A percentile compares a stretch with the other conserved stretches of the same genome.
phyloP scores from a whole-genome alignment of 192 early-diverging fungal species.

The Backusella westeae region DNA sequence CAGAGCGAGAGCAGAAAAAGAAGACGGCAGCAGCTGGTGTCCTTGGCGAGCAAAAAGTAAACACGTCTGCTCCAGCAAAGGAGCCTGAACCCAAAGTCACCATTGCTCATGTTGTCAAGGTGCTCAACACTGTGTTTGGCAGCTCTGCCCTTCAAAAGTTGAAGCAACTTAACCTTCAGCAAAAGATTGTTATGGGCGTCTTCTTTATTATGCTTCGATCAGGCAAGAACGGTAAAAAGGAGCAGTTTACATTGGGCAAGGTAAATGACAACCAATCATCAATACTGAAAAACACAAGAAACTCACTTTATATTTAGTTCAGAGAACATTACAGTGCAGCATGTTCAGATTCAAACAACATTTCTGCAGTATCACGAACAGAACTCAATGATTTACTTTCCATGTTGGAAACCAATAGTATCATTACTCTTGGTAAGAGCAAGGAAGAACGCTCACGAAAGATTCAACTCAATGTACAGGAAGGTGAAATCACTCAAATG shows the following conservation, averaged over 20 bases:
- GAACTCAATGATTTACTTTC: slow-evolving; percentile 75
- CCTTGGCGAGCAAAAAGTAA: slow-evolving; percentile 12
- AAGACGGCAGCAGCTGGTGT: slow-evolving; percentile 33
- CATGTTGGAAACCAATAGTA: slow-evolving; percentile 70
- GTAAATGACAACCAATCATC: slow-evolving; percentile 27
- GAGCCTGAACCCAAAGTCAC: slow-evolving; percentile 68
- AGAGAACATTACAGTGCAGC: slow-evolving; percentile 60
- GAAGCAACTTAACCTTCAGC: slow-evolving; percentile 72
- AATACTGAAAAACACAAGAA: background rate
- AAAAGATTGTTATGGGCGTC: slow-evolving; percentile 72
- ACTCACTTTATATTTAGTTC: slow-evolving; percentile 32
- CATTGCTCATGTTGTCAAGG: slow-evolving; percentile 75
- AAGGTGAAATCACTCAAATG: slow-evolving; percentile 27
- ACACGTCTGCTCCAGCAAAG: background rate
- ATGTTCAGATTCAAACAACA: slow-evolving; percentile 45
- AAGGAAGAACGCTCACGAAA: slow-evolving; percentile 40
- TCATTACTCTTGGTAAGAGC: slow-evolving; percentile 49
- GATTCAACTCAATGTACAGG: slow-evolving; percentile 29
- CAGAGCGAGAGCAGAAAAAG: slow-evolving; percentile 64
- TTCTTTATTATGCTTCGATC: slow-evolving; percentile 46
- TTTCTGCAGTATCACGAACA: slow-evolving; percentile 67
- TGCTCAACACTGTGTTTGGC: slow-evolving; percentile 60
- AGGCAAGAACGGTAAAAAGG: slow-evolving; percentile 38
- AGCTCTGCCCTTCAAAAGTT: slow-evolving; percentile 60
- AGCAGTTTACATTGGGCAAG: slow-evolving; percentile 47